phyloP scores from a whole-genome alignment of 2,329 filamentous ascomycete genomes.

The Calonectria hongkongensis region DNA sequence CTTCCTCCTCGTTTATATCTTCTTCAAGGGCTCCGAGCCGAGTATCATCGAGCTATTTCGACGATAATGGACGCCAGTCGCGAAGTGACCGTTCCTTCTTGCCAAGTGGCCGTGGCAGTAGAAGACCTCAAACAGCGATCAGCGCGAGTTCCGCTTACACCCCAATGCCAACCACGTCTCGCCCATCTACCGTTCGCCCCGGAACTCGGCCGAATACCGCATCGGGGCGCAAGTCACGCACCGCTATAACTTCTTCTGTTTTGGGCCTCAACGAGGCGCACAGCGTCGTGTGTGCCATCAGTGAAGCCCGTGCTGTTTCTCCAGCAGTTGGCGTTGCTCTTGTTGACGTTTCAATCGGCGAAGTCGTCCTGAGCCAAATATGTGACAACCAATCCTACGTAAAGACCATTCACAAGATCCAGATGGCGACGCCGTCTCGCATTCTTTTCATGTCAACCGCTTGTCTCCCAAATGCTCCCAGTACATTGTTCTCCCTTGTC shows the following conservation, averaged over 20 bases:
- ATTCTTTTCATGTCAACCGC: slow-evolving; percentile 86
- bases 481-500: slow-evolving; percentile 84
- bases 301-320: slow-evolving; percentile 89
- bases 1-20: slow-evolving; percentile 11
- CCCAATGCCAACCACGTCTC: slow-evolving; percentile 44
- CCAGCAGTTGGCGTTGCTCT: slow-evolving; percentile 91
- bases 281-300: slow-evolving; percentile 90
- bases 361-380: slow-evolving; percentile 91
- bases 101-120: slow-evolving; percentile 8
- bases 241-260: slow-evolving; percentile 60
- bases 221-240: slow-evolving; percentile 67
- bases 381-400: slow-evolving; percentile 95
- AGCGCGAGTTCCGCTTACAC: slow-evolving; percentile 36
- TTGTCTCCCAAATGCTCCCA: slow-evolving; percentile 78
- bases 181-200: slow-evolving; percentile 47
- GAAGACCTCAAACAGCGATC: slow-evolving; percentile 36
- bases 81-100: neutral
- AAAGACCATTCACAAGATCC: slow-evolving; percentile 89
- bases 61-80: slow-evolving; percentile 28
- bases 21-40: slow-evolving; percentile 35
- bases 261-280: slow-evolving; percentile 73
- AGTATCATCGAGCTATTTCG: slow-evolving; percentile 53
- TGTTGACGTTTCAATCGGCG: slow-evolving; percentile 88
- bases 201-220: slow-evolving; percentile 61
- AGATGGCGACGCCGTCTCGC: slow-evolving; percentile 85